Conservation (phyloP, 225 moss, liverwort and hornwort genomes). For the Polytrichum commune region DNA sequence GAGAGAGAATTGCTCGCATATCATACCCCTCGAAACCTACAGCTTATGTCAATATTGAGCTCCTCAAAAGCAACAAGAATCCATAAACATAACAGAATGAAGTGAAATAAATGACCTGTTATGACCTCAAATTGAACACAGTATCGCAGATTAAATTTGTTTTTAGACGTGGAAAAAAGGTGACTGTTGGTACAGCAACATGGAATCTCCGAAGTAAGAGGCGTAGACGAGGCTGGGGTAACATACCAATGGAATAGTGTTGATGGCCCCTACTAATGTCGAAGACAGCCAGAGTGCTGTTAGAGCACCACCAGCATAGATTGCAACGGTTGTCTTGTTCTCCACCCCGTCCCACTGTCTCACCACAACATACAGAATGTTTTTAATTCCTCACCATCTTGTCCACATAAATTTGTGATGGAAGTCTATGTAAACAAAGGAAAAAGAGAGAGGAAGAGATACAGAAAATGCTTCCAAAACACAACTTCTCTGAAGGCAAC, state of each 20-base stretch:
- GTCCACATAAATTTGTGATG: too few species aligned
- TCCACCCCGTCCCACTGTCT: constrained; percentile 69
- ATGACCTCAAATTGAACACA: not conserved
- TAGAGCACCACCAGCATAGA: constrained; percentile 77
- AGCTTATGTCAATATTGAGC: not conserved
- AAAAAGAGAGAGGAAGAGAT: too few species aligned
- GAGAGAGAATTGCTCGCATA: too few species aligned
- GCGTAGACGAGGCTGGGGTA: not conserved
- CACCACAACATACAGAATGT: not conserved
- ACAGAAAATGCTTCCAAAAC: too few species aligned
- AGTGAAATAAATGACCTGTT: not conserved
- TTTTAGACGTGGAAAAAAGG: not conserved
- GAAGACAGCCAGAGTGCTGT: constrained; percentile 81
- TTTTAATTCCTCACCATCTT: too few species aligned
- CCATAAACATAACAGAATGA: constrained; percentile 4
- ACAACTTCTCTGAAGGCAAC: too few species aligned
- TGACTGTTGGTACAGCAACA: not conserved
- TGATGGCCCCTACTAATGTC: constrained; percentile 77
- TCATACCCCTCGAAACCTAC: too few species aligned
- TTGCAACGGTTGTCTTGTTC: constrained; percentile 65
- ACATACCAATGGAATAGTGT: constrained; percentile 73
- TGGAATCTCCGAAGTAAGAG: not conserved
- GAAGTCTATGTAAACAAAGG: too few species aligned
- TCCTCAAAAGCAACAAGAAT: not conserved
- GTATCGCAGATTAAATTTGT: not conserved